These are phyloP conservation scores for Zymoseptoria brevis DNA, from an alignment of 2,329 filamentous ascomycete genomes.

Conservation along the genomic window DNA sequence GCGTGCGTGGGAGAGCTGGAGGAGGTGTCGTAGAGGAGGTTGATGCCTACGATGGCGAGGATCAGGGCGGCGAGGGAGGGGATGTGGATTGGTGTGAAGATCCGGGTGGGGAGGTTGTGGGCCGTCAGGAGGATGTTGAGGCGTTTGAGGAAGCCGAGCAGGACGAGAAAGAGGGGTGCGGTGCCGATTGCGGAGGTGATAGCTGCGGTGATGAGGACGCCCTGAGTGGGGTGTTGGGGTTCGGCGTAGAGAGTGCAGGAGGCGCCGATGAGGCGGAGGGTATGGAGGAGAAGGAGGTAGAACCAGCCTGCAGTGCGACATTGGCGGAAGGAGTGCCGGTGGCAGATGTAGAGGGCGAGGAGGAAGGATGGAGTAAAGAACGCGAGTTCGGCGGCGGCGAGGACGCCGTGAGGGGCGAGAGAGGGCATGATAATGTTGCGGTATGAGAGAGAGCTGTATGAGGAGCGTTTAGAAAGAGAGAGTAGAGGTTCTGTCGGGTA, in stretches of 20 bases:
- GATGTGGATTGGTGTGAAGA: conserved; percentile 19
- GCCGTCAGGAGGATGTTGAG: conserved; percentile 16
- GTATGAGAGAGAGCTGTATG: no score
- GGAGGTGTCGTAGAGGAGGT: no score
- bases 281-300: not conserved
- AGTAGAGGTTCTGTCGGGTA: no score
- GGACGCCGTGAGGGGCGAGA: no score
- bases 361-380: no score
- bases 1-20: no score
- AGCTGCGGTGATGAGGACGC: conserved; percentile 17
- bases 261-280: conserved; percentile 23
- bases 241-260: conserved; percentile 20
- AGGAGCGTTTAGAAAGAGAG: no score
- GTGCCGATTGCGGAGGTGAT: conserved; percentile 23
- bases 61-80: conserved; percentile 18
- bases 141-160: conserved; percentile 20
- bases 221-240: conserved; percentile 13
- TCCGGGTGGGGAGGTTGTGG: conserved; percentile 4
- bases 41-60: conserved; percentile 19
- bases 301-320: no score
- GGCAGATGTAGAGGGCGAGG: conserved; percentile 8
- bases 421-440: no score
- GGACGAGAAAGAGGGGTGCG: conserved; percentile 12
- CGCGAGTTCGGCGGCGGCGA: no score
- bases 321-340: no score